phyloP scores from a whole-genome alignment of 495 filamentous ascomycete species.

The Hapsidospora chrysogenum region DNA sequence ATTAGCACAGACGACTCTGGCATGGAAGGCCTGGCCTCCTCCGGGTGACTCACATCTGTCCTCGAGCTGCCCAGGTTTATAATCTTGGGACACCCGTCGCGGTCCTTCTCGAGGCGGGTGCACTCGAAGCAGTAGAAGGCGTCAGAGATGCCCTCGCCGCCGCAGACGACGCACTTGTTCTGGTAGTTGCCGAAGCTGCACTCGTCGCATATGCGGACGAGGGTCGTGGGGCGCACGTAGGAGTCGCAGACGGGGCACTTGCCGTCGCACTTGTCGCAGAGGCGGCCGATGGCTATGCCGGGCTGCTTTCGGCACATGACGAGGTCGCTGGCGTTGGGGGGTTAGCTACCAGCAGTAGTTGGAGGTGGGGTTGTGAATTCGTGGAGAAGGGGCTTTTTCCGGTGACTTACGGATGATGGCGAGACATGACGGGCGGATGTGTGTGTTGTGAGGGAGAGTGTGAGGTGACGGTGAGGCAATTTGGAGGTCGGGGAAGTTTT shows the following conservation, averaged over 20 bases:
- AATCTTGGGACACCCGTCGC: constrained; percentile 98
- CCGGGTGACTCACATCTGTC: constrained; percentile 60
- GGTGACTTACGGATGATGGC: constrained; percentile 58
- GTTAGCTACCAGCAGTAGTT: too few relatives aligned
- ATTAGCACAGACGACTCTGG: not conserved
- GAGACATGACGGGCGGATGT: constrained; percentile 37
- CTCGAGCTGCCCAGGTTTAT: constrained; percentile 91
- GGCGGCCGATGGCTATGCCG: constrained; percentile 93
- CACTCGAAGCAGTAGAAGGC: constrained; percentile 99
- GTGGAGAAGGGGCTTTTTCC: too few relatives aligned
- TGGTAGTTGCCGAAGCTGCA: constrained; percentile 99
- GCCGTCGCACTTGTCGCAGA: constrained; percentile 99
- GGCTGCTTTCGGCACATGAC: constrained; percentile 99
- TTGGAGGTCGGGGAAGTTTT: too few relatives aligned
- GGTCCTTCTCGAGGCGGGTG: constrained; percentile 90
- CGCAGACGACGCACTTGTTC: constrained; percentile 98
- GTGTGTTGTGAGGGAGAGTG: constrained; percentile 4
- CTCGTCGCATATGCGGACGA: constrained; percentile 97
- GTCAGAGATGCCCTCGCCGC: constrained; percentile 95
- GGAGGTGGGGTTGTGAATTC: constrained; percentile 2
- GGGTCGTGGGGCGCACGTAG: constrained; percentile 94
- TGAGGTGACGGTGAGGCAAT: not conserved
- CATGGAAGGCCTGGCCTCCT: too few relatives aligned
- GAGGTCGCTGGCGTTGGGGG: constrained; percentile 51
- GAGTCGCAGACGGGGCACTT: constrained; percentile 98